Percentiles rank a stretch among this genome's conserved stretches.
These are phyloP conservation scores for Polytrichum commune DNA, from an alignment of 225 moss, liverwort and hornwort species.

Conservation along the genomic window DNA sequence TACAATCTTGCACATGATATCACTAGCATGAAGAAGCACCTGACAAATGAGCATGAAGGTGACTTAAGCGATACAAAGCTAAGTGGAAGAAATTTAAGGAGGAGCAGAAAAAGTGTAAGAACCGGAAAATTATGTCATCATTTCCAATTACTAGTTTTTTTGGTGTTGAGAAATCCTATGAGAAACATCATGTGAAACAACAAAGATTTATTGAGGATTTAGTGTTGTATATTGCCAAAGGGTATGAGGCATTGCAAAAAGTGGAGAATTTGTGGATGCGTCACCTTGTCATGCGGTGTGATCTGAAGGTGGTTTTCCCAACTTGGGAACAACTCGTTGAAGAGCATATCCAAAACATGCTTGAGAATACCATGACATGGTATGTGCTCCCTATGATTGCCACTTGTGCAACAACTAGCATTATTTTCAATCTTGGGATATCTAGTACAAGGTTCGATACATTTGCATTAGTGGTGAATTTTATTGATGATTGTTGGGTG, in stretches of 20 bases:
- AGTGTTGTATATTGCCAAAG: neutral
- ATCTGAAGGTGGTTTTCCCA: neutral
- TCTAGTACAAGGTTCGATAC: neutral
- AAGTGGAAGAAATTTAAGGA: neutral
- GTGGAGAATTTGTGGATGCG: neutral
- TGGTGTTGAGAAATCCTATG: neutral
- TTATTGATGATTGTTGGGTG: neutral
- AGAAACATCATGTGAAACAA: neutral
- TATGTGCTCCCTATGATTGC: neutral
- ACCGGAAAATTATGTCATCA: neutral
- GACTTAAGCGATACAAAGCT: neutral
- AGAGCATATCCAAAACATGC: neutral
- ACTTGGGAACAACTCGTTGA: neutral
- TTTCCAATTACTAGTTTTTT: neutral
- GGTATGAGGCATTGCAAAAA: neutral
- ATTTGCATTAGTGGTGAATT: neutral
- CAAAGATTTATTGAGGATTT: neutral
- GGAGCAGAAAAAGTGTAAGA: neutral
- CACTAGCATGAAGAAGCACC: no score
- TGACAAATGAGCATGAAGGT: no score
- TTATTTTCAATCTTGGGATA: neutral
- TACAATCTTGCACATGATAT: no score
- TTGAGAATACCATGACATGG: neutral
- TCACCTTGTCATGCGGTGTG: neutral
- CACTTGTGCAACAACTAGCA: neutral